Base-by-base conservation (phyloP, 78 protist genomes). In the Dictyostelium citrinum region DNA sequence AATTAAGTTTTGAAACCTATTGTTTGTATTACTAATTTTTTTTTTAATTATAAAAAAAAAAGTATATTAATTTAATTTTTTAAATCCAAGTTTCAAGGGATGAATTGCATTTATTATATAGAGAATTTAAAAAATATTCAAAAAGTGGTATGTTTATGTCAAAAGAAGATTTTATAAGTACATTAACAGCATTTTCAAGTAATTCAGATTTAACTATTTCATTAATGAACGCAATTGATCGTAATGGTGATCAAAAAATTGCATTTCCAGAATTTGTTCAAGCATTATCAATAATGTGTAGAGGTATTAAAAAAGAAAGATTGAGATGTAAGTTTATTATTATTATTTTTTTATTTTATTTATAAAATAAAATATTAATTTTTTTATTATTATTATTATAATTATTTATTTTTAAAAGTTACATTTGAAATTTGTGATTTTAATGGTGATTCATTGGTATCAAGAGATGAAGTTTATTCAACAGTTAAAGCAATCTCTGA, bases 201-300 rank as follows among this genome's bases (percentile, higher is more conserved):
- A 76, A 43, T 61, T n/a, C 43, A 16, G 91, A 33, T 20, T 76
- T 85, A 29, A 76, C 91, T n/a, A 37, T 39, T 2, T 76, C 91
- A 33, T 41, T 85, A 39, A 74, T 85, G 72, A 75, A 39, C 60
- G 91, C 91, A 16, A 85, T 85, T 5, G 91, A 85, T 76, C 77
- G 83, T 41, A 85, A 85, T 76, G 83, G 91, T 46, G 91, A 85
- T 43, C 76, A 79, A 39, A 39, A 49, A 10, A 95, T 95, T 74
- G 84, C 64, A 51, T 95, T 95, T 67, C 76, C 64, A 37, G 97
- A 95, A 51, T 93, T 71, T 82, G 90, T 78, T 51, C 46, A 71
- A n/a, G 97, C 97, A 8, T 37, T 95, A 20, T 83, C 91, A 14
- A 81, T 90, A 17, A 95, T 95, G 97, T 43, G 84, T 41, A 78